Base-by-base conservation (phyloP, 192 early-diverging fungal genomes). In the Allomyces javanicus region DNA sequence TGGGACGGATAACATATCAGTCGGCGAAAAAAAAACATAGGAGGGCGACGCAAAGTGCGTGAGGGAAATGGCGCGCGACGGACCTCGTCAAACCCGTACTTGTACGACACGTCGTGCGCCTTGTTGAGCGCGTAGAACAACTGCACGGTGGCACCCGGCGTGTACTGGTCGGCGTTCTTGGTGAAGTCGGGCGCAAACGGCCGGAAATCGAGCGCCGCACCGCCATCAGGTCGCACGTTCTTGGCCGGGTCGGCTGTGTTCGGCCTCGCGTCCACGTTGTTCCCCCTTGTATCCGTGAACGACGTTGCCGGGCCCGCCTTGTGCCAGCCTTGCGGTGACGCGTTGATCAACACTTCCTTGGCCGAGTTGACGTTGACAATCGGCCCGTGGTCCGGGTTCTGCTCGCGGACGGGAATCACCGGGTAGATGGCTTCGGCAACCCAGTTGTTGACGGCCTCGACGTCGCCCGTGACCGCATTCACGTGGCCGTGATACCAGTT, bases 211-310 rank as follows among this genome's bases (percentile, higher is more conserved):
- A 74, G 68, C 19, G 65, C 70, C 58, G 72, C 70, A 24, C 65
- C 72, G 12, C 75, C 72, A 9, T 66, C 33, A 3, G 63, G 68
- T 10, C 66, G 65, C 23, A 27, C 67, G 70, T 76, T 76, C 70
- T 74, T 61, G 64, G 67, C 71, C 76, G 70, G 12, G 50, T 24
- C 65, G 61, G 80, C 76, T 1, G 84, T 79, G 70, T 93, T 92
- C 67, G 83, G 84, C 62, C 92, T 91, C 24, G 92, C 88, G 75
- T 82, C 92, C 55, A 89, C 94, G 71, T 97, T 97, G 79, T 93
- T 97, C 17, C 94, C 94, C n/a, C 82, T 72, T 7, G 91, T 97
- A 22, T 75, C 79, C 45, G 84, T 88, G 68, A 78, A 85, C 44
- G 22, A 21, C 50, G 9, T 44, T 14, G 10, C 27, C 19, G 9